Percentiles rank a stretch among this genome's conserved stretches.
phyloP scores from a whole-genome alignment of 768 basidiomycete species.

The Mycena capillaripes region DNA sequence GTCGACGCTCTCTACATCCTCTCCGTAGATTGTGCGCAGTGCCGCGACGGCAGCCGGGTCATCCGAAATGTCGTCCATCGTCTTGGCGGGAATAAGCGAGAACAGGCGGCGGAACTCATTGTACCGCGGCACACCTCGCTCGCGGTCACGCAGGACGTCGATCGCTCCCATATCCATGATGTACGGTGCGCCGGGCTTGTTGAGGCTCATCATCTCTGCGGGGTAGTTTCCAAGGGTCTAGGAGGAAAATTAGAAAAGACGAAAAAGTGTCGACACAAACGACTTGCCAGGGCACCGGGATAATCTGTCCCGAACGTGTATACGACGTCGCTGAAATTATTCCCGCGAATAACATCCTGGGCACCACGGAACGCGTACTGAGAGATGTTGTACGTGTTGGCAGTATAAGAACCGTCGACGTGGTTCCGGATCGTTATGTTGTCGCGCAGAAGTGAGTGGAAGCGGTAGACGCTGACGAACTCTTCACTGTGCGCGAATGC shows the following conservation, averaged over 20 bases:
- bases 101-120: constrained; percentile 32
- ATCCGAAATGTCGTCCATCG: constrained; percentile 27
- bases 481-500: constrained; percentile 35
- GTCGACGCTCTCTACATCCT: constrained; percentile 28
- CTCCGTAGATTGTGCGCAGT: constrained; percentile 22
- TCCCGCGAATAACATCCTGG: constrained; percentile 27
- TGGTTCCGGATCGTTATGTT: constrained; percentile 35
- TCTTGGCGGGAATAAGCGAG: constrained; percentile 25
- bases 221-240: constrained; percentile 30
- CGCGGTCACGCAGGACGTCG: constrained; percentile 32
- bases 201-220: constrained; percentile 14
- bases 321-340: constrained; percentile 30
- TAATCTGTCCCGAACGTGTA: constrained; percentile 30
- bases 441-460: constrained; percentile 31
- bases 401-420: constrained; percentile 8
- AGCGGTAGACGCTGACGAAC: constrained; percentile 32
- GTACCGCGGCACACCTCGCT: constrained; percentile 34
- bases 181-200: constrained; percentile 21
- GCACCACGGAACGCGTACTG: constrained; percentile 28
- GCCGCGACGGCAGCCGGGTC: constrained; percentile 8
- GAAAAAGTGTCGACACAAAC: neutral
- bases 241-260: neutral
- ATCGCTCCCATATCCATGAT: constrained; percentile 29
- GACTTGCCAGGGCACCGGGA: constrained; percentile 23
- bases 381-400: constrained; percentile 22